Base-by-base conservation (phyloP, 2,329 filamentous ascomycete genomes). In the Trichoderma koningiopsis region DNA sequence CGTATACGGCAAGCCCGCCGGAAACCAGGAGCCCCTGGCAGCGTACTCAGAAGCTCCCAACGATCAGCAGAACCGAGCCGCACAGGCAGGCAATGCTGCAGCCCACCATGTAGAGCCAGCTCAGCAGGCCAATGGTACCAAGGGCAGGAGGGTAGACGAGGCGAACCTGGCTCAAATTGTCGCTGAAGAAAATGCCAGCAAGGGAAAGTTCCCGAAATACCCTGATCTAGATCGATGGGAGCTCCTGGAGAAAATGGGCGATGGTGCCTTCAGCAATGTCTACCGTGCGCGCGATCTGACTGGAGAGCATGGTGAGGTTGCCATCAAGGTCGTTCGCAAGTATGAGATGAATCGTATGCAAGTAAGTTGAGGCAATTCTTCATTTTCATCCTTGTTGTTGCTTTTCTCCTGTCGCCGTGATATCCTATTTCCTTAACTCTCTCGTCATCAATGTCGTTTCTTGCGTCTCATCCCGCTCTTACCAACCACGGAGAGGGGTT, bases 311-410 rank as follows among this genome's bases (percentile, higher is more conserved):
- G 89, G 88, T 73, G 91, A 98, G 78, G 94, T 96, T 40, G 96
- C 95, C 75, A 98, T 99, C 86, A 99, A 99, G 82, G 96, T 99
- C 63, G 96, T 99, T 72, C 92, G 96, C 77, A 98, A 98, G 83
- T 98, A 93, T 79, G 96, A 99, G 83, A 97, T 99, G 93, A 98
- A 97, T 83, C 94, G 91, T 74, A 94, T 91, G 85, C 96, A 98
- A 93, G 96, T 99, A 88, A 88, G 94, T 91, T 76, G 69, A 63
- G 33, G 71, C 71, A 73, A 70, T 53, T 69, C 72, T 71, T 68
- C 72, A 72, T 73, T 33, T 70, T 72, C 75, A 71, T 56, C 67
- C 70, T 68, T 69, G 61, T 72, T 68, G 72, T 72, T 55, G 57
- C 37, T 16, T 49, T 62, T 22, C 22, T 62, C 11, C 68, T 33